A percentile compares a stretch with the other conserved stretches of the same genome.
Evolutionary conservation across 2,329 filamentous ascomycete species (phyloP).

Genomic region (Aspergillus novofumigatus): DNA sequence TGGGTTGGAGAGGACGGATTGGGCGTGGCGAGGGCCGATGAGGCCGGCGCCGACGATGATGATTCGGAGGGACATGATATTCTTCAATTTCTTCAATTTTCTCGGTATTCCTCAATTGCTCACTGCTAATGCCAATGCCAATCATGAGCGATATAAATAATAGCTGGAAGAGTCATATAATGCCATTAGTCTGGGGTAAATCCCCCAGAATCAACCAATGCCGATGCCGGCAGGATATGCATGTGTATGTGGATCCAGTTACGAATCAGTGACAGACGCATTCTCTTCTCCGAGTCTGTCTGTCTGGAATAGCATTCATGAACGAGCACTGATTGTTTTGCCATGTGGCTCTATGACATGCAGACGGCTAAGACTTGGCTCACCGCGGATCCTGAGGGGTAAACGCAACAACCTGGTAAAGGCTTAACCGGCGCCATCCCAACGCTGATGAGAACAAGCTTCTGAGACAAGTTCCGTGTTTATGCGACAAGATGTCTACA

Average conservation of each 20-base stretch:
- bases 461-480: no score
- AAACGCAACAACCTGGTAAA: neutral
- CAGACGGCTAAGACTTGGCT: neutral
- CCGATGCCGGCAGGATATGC: neutral
- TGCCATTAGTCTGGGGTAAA: neutral
- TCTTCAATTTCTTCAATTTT: no score
- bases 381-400: neutral
- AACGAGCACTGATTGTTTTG: no score
- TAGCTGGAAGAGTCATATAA: neutral
- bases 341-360: no score
- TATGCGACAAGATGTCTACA: neutral
- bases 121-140: neutral
- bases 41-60: conserved; percentile 31
- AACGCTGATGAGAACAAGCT: neutral
- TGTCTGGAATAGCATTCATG: no score
- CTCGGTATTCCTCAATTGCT: no score
- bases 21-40: conserved; percentile 50
- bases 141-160: neutral
- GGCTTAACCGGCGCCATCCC: neutral
- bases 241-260: neutral
- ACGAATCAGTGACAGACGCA: no score
- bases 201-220: neutral
- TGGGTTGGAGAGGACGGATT: conserved; percentile 39
- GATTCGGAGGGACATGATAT: neutral
- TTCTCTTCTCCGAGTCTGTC: no score